phyloP scores from a whole-genome alignment of 1,284 basidiomycete genomes.

The Apiotrichum domesticum region DNA sequence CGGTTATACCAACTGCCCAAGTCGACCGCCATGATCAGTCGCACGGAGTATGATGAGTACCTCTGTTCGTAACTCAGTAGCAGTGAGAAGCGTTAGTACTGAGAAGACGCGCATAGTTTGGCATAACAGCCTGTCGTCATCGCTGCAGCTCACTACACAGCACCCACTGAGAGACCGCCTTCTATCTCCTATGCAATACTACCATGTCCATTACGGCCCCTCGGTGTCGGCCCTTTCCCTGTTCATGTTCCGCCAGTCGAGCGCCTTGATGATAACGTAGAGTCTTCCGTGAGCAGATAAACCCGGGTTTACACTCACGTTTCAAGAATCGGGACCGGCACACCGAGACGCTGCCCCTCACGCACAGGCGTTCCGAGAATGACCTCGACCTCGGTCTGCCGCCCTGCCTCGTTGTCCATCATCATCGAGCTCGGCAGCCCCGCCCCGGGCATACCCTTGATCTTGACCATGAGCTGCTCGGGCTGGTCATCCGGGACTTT shows the following conservation, averaged over 20 bases:
- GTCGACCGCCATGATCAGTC: no score
- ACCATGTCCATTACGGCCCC: no score
- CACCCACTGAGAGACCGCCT: no score
- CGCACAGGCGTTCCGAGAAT: constrained; percentile 46
- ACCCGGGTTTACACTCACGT: constrained; percentile 28
- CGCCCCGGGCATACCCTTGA: constrained; percentile 30
- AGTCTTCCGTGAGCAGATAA: constrained; percentile 18
- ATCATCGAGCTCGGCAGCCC: constrained; percentile 45
- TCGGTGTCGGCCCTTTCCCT: constrained; percentile 20
- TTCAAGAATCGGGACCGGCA: constrained; percentile 41
- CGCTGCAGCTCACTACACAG: no score
- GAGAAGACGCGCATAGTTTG: no score
- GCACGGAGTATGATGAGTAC: no score
- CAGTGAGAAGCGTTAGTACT: no score
- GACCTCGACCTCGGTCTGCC: constrained; percentile 38
- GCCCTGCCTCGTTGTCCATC: constrained; percentile 38
- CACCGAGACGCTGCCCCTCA: constrained; percentile 44
- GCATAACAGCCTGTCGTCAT: no score
- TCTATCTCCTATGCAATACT: no score
- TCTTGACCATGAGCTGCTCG: constrained; percentile 38
- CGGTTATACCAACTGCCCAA: no score
- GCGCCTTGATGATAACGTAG: constrained; percentile 42
- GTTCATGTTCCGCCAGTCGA: constrained; percentile 41
- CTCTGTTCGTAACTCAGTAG: no score
- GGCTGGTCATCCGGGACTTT: constrained; percentile 39